Conservation (phyloP, 2,329 filamentous ascomycete species). For the Pyrenochaeta sp. region DNA sequence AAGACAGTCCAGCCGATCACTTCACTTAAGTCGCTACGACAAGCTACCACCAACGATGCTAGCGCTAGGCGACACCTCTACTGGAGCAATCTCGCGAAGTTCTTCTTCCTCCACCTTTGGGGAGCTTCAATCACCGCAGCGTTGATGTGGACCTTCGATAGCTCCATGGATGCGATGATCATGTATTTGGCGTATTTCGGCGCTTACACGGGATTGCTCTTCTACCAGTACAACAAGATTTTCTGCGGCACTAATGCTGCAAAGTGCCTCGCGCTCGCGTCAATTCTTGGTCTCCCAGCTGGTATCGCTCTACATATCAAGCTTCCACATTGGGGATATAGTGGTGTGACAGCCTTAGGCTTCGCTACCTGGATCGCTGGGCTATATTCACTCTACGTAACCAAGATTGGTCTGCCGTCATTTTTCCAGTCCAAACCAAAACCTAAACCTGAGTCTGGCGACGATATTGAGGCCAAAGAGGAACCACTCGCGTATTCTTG, state of each 20-base stretch:
- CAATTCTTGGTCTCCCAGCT: conserved; percentile 55
- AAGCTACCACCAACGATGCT: conserved; percentile 54
- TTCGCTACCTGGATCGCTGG: conserved; percentile 60
- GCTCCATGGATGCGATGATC: conserved; percentile 50
- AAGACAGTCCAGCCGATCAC: conserved; percentile 50
- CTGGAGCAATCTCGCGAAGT: conserved; percentile 59
- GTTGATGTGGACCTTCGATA: conserved; percentile 61
- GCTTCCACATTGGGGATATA: conserved; percentile 52
- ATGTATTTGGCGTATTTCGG: conserved; percentile 60
- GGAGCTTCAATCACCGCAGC: conserved; percentile 57
- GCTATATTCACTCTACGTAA: conserved; percentile 55
- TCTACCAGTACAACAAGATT: conserved; percentile 58
- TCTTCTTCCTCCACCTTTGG: conserved; percentile 61
- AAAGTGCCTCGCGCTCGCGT: conserved; percentile 55
- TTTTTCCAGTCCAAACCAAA: conserved; percentile 29
- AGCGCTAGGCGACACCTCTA: conserved; percentile 58
- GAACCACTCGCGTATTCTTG: conserved; percentile 45
- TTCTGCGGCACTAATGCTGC: conserved; percentile 59
- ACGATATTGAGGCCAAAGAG: not conserved
- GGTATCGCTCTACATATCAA: conserved; percentile 55
- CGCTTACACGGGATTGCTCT: conserved; percentile 62
- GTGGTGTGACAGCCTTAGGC: conserved; percentile 57
- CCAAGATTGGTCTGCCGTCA: conserved; percentile 38
- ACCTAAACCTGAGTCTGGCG: not conserved
- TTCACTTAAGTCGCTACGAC: conserved; percentile 52